Evolutionary conservation across 2,329 filamentous ascomycete genomes (phyloP).

Genomic region (Endothia cerciana): DNA sequence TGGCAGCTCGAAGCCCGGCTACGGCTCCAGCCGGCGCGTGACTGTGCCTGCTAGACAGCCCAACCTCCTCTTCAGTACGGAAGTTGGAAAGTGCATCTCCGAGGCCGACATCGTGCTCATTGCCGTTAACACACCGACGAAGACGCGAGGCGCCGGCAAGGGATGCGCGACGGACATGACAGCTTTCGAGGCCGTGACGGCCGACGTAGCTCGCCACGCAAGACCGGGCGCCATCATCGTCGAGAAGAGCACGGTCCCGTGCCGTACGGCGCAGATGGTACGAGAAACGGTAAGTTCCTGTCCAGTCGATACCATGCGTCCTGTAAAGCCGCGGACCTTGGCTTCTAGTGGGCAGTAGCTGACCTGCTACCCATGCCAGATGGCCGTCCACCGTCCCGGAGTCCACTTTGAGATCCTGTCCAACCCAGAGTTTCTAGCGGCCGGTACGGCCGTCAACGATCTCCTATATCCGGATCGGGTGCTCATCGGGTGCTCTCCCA

Average conservation of each 20-base stretch:
- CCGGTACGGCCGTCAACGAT: slow-evolving; percentile 75
- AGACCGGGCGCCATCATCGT: slow-evolving; percentile 73
- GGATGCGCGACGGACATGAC: slow-evolving; percentile 75
- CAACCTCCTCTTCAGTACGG: slow-evolving; percentile 76
- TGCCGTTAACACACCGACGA: slow-evolving; percentile 80
- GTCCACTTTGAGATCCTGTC: slow-evolving; percentile 76
- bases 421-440: slow-evolving; percentile 81
- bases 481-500: slow-evolving; percentile 71
- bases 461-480: slow-evolving; percentile 73
- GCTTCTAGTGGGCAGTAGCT: neutral
- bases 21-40: neutral
- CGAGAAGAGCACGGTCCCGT: slow-evolving; percentile 82
- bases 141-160: slow-evolving; percentile 69
- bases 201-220: slow-evolving; percentile 68
- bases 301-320: neutral
- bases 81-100: slow-evolving; percentile 63
- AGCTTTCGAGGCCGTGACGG: slow-evolving; percentile 70
- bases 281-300: slow-evolving; percentile 63
- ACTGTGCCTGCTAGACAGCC: slow-evolving; percentile 51
- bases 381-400: slow-evolving; percentile 62
- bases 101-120: slow-evolving; percentile 76
- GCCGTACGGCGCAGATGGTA: slow-evolving; percentile 72
- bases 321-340: no score
- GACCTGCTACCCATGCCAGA: slow-evolving; percentile 40
- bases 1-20: neutral